These are phyloP conservation scores for Coffea canephora DNA, from an alignment of 257 asterid species.

Conservation along the genomic window DNA sequence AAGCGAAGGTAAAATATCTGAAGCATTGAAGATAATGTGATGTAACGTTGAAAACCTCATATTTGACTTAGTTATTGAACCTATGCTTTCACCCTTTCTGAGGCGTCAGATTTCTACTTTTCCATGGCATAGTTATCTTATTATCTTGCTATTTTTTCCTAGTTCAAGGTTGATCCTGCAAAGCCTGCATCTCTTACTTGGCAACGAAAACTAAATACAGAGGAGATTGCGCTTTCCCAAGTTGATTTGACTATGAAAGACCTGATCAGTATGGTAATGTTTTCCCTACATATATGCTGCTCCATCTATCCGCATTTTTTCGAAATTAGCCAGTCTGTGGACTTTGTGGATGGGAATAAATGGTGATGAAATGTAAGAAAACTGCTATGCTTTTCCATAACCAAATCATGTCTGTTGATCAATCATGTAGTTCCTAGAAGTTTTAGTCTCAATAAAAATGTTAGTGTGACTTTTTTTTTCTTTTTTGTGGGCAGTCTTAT, in stretches of 20 bases:
- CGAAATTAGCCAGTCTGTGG: not conserved
- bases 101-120: not conserved
- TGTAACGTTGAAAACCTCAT: constrained; percentile 7
- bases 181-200: constrained; percentile 78
- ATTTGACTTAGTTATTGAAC: not conserved
- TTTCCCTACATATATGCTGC: constrained; percentile 22
- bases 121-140: not conserved
- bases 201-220: constrained; percentile 61
- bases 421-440: not conserved
- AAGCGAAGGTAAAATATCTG: constrained; percentile 42
- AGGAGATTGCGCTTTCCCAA: constrained; percentile 56
- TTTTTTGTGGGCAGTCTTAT: too few relatives aligned
- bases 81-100: not conserved
- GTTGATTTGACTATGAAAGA: constrained; percentile 66
- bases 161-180: constrained; percentile 61
- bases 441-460: not conserved
- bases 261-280: constrained; percentile 59
- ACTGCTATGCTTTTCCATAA: not conserved
- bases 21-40: constrained; percentile 5
- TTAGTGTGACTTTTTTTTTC: too few relatives aligned
- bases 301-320: not conserved
- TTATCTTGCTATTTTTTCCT: constrained; percentile 24
- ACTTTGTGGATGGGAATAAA: not conserved
- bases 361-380: not conserved
- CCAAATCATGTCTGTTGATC: not conserved